Evolutionary conservation across 495 filamentous ascomycete species (phyloP).

Genomic region (Hypoxylon intermedium): DNA sequence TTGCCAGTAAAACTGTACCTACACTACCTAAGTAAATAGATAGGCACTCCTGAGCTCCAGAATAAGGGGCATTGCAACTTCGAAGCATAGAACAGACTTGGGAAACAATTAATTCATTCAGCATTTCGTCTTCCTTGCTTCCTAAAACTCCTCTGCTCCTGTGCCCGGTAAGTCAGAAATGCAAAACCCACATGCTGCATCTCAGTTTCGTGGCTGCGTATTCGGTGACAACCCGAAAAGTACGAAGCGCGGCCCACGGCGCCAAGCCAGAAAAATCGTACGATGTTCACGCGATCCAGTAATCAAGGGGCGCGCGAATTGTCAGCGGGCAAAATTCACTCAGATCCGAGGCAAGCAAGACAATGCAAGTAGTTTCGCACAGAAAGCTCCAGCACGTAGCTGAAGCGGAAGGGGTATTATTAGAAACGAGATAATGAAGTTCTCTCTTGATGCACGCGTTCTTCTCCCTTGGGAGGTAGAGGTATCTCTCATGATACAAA

Average conservation of each 20-base stretch:
- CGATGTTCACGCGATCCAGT: conserved; percentile 5
- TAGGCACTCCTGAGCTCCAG: no score
- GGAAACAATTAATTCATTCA: neutral
- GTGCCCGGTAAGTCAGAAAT: neutral
- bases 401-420: conserved; percentile 25
- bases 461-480: conserved; percentile 22
- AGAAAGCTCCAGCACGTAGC: conserved; percentile 12
- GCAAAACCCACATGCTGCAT: neutral
- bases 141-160: neutral
- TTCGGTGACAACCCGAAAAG: conserved; percentile 3
- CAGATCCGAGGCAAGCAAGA: conserved; percentile 28
- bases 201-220: neutral
- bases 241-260: conserved; percentile 7
- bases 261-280: conserved; percentile 29
- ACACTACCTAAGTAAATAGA: no score
- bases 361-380: neutral
- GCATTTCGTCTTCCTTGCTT: neutral
- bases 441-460: conserved; percentile 10
- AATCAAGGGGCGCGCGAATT: neutral
- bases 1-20: no score
- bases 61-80: no score
- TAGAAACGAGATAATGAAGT: neutral
- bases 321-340: conserved; percentile 11
- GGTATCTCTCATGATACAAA: conserved; percentile 24
- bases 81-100: no score